Conservation (phyloP, 176 grass and related monocot species). For the Ensete ventricosum region DNA sequence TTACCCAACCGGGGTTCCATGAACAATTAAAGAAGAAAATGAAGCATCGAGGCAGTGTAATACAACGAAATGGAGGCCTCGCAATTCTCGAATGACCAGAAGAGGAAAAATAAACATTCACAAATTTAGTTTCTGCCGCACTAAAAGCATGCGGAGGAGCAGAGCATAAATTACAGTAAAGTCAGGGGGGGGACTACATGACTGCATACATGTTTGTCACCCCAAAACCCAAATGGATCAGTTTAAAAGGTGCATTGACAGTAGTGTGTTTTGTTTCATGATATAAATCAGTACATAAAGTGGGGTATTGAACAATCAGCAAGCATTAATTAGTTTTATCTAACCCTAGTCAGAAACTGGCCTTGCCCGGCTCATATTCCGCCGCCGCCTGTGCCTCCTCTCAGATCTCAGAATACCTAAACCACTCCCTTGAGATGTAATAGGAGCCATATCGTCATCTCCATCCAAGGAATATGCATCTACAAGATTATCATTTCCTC, state of each 20-base stretch:
- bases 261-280: not conserved
- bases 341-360: not conserved
- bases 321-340: not conserved
- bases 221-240: not conserved
- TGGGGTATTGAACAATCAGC: not conserved
- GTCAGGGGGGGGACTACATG: not conserved
- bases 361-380: constrained; percentile 54
- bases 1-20: too few species aligned
- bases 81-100: too few species aligned
- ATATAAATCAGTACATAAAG: not conserved
- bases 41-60: too few species aligned
- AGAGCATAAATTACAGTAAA: not conserved
- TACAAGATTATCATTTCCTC: constrained; percentile 21
- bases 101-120: not conserved
- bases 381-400: constrained; percentile 30
- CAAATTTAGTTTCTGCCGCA: constrained; percentile 2
- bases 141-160: not conserved
- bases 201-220: not conserved
- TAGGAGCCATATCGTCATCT: constrained; percentile 35
- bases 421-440: constrained; percentile 21
- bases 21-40: too few species aligned
- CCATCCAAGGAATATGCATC: constrained; percentile 37
- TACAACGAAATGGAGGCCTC: too few species aligned
- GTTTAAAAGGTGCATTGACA: not conserved
- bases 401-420: constrained; percentile 33